Base-by-base conservation (phyloP, 2,329 filamentous ascomycete species). In the Colletotrichum sp. region DNA sequence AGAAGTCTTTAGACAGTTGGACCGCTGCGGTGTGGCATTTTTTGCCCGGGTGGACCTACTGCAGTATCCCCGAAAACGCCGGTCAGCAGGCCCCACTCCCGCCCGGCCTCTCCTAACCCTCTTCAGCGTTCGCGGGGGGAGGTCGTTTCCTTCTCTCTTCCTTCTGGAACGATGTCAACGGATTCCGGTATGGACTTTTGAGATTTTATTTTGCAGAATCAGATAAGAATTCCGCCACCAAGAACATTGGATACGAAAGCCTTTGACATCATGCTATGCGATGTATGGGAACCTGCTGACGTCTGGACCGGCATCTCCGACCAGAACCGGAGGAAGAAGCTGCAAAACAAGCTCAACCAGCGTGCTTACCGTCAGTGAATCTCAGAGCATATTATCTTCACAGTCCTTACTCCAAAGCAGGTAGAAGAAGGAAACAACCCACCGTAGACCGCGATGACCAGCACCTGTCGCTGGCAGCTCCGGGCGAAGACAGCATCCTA, bases 331-430 rank as follows among this genome's bases (percentile, higher is more conserved):
- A 66, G 67, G 8, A 69, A 64, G 32, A 69, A 15, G 60, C 62
- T 71, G 49, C 67, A 75, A 28, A 75, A 75, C n/a, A 62, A 69
- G 8, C 44, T 75, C 16, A 75, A 75, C 12, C 72, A 75, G n/a
- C 39, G 72, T 15, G 72, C 72, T 16, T 64, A 64, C 5, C 66
- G 66, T 69, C 15, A 57, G 71, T 74, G 1, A 16, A 3, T 8
- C 0, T 3, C 39, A 44, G 1, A 0, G 18, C 39, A 0, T 44
- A 0, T 4, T 0, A 12, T 0, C 5, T 12, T 21, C 30, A 21
- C 1, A 6, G 2, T 5, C 1, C 28, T 69, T 36, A n/a, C 28
- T 26, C 6, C n/a, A 24, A 13, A 13, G n/a, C 18, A 57, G 66
- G 66, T 15, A 59, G 66, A 26, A 59, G 66, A 60, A 68, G 21